phyloP scores from a whole-genome alignment of 2,329 filamentous ascomycete species.

The Sporothrix euskadiensis region DNA sequence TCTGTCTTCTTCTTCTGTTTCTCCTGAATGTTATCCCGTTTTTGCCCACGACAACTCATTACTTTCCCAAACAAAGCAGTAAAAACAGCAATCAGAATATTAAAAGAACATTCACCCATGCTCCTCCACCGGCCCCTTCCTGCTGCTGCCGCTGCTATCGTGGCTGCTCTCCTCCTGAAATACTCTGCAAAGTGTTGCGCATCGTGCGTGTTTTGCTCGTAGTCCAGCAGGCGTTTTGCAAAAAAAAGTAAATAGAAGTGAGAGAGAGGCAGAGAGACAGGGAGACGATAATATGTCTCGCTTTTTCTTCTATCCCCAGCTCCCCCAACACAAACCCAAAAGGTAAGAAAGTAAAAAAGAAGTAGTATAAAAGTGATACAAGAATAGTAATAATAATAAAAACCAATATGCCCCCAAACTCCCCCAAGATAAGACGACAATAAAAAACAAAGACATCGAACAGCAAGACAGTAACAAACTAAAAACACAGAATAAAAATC shows the following conservation, averaged over 20 bases:
- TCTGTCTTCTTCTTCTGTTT: neutral
- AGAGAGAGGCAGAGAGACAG: neutral
- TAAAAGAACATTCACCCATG: neutral
- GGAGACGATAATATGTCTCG: neutral
- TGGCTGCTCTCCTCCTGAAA: neutral
- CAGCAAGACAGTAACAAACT: neutral
- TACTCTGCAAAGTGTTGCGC: neutral
- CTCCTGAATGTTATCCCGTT: neutral
- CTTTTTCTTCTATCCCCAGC: neutral
- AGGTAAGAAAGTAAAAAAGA: neutral
- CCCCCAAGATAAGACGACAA: neutral
- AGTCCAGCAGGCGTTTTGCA: conserved; percentile 8
- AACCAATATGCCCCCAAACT: conserved; percentile 8
- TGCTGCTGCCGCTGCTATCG: neutral
- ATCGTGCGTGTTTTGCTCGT: neutral
- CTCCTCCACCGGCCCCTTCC: neutral
- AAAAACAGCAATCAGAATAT: neutral
- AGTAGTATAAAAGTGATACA: neutral
- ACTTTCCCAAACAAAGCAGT: neutral
- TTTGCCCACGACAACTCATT: neutral
- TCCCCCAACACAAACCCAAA: conserved; percentile 2
- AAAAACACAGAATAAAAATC: neutral
- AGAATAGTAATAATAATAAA: neutral
- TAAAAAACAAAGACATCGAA: neutral
- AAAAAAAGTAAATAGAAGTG: neutral